Base-by-base conservation (phyloP, 1,139 yeast genomes). In the Yamadazyma mexicana region DNA sequence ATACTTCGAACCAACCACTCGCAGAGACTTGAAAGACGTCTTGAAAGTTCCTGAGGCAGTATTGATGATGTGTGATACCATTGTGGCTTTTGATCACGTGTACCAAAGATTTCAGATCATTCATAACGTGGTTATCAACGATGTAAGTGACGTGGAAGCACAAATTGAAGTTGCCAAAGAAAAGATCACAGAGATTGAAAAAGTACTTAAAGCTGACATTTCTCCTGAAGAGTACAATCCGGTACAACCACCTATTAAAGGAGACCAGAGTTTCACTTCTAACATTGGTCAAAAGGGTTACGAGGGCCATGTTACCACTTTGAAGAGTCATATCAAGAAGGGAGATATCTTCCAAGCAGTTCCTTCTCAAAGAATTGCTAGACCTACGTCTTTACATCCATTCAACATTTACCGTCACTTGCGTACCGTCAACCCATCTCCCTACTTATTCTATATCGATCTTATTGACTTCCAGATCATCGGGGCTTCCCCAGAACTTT, bases 311-410 rank as follows among this genome's bases (percentile, higher is more conserved):
- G 98, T 92, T 31, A 62, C 73, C 20, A 74, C 66, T 10, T 75
- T 92, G 55, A 89, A 88, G 57, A 64, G 80, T 35, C 97, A 92
- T 56, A 92, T 92, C 52, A 66, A 83, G 52, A 79, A 80, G 52
- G 98, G 98, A 40, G 98, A 92, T 58, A 87, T 92, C 42, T 87
- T 92, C 64, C 98, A 92, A 64, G 97, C 96, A 1, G 98, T 92
- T 14, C 98, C 98, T 7, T 89, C 97, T 1, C 98, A 92, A 69
- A 77, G 98, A 57, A 89, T 92, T 23, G 89, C 95, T 5, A 82
- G 97, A 61, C 96, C 96, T 28, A 92, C 98, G 0, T 81, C 91
- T 5, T 73, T 92, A 52, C 98, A 92, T 59, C 98, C 98, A 2
- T 92, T 92, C 77, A 92, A 92, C 66, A 86, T 94, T 37, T 94